phyloP scores from a whole-genome alignment of 73 alveolate genomes.

The Uronychia setigera region DNA sequence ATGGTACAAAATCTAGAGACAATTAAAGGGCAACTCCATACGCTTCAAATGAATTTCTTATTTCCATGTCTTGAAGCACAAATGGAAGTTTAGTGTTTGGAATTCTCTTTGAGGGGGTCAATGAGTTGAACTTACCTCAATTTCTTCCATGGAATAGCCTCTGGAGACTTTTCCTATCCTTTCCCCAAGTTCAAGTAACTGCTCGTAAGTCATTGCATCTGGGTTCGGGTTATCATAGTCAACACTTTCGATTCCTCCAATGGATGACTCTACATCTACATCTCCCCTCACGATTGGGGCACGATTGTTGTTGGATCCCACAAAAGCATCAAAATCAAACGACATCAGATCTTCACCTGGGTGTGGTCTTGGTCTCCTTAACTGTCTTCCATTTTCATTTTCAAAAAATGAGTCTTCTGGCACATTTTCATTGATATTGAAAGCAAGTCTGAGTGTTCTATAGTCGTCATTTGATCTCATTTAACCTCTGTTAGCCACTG shows the following conservation, averaged over 20 bases:
- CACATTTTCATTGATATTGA: background rate
- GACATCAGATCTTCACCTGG: background rate
- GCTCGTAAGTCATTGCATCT: constrained; percentile 84
- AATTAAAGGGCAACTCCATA: background rate
- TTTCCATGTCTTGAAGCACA: background rate
- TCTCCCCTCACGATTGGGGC: background rate
- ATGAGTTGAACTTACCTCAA: constrained; percentile 20
- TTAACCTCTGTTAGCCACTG: background rate
- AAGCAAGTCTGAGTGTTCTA: background rate
- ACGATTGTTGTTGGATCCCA: background rate
- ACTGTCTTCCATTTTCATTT: background rate
- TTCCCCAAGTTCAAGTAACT: constrained; percentile 77
- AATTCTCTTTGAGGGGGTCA: constrained; percentile 26
- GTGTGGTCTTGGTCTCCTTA: background rate
- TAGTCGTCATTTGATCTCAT: background rate
- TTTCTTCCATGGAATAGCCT: constrained; percentile 66
- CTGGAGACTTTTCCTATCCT: constrained; percentile 73
- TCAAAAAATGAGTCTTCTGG: background rate
- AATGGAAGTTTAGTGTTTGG: background rate
- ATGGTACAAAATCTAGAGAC: constrained; percentile 36
- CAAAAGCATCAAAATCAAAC: background rate
- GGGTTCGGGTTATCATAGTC: constrained; percentile 61
- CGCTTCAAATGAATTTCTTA: background rate
- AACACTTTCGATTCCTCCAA: background rate
- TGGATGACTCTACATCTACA: background rate